A percentile compares a stretch with the other conserved stretches of the same genome.
These are phyloP conservation scores for Begonia peltatifolia DNA, from an alignment of 306 rosid genomes.

Conservation along the genomic window DNA sequence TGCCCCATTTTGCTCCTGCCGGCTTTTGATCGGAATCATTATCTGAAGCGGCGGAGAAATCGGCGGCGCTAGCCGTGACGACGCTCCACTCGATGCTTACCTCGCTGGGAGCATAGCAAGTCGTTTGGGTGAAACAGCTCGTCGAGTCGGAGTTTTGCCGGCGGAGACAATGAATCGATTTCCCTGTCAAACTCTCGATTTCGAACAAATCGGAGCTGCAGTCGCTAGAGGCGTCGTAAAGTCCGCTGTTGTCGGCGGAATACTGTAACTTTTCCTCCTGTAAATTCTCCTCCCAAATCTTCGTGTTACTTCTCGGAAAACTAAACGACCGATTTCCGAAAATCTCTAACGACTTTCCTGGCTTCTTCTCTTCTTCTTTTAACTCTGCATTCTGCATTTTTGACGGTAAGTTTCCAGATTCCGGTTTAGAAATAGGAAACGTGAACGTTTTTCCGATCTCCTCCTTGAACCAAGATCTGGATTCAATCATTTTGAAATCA, in stretches of 20 bases:
- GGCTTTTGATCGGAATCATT: conserved; percentile 41
- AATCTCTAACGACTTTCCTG: conserved; percentile 50
- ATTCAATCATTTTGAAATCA: background rate
- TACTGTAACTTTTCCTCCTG: conserved; percentile 20
- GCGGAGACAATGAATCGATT: conserved; percentile 28
- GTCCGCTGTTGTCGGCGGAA: conserved; percentile 16
- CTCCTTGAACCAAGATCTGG: conserved; percentile 2
- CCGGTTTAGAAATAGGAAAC: background rate
- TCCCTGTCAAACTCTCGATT: conserved; percentile 56
- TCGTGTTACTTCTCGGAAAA: too few relatives aligned
- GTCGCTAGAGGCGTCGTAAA: conserved; percentile 55
- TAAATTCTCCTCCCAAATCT: too few relatives aligned
- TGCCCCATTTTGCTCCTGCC: conserved; percentile 20
- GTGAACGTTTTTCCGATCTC: background rate
- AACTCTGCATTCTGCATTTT: background rate
- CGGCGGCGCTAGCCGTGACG: conserved; percentile 77
- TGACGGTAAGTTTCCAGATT: too few relatives aligned
- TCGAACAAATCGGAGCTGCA: conserved; percentile 93
- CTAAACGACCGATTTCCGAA: conserved; percentile 21
- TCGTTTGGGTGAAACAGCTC: conserved; percentile 51
- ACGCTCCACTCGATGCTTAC: conserved; percentile 97
- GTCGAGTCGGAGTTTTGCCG: conserved; percentile 31
- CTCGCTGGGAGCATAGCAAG: conserved; percentile 84
- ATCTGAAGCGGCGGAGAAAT: conserved; percentile 53
- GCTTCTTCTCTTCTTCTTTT: conserved; percentile 16